phyloP scores from a whole-genome alignment of 371 early-diverging fungal species.

The Coemansia sp. region DNA sequence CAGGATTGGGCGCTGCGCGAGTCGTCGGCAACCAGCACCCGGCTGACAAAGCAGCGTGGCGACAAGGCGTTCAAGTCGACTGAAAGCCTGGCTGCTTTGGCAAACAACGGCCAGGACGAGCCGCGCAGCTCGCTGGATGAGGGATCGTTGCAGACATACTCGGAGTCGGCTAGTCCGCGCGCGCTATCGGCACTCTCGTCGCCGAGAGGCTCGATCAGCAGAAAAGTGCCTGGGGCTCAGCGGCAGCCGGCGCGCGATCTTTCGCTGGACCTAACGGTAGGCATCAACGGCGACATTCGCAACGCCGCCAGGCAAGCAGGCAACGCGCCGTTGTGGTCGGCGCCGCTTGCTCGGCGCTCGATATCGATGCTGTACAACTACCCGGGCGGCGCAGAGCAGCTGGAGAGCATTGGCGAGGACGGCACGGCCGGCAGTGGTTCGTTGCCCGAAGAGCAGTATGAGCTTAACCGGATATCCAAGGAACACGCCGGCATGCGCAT shows the following conservation, averaged over 20 bases:
- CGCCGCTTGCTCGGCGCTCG: slow-evolving; percentile 39
- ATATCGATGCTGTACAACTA: slow-evolving; percentile 35
- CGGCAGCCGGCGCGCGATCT: slow-evolving; percentile 35
- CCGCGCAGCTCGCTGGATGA: slow-evolving; percentile 44
- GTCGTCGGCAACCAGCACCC: slow-evolving; percentile 3
- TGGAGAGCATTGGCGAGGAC: slow-evolving; percentile 47
- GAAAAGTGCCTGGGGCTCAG: slow-evolving; percentile 8
- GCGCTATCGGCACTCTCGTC: slow-evolving; percentile 30
- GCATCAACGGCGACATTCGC: slow-evolving; percentile 20
- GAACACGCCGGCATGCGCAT: slow-evolving; percentile 9
- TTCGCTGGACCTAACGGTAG: slow-evolving; percentile 23
- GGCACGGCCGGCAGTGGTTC: slow-evolving; percentile 1
- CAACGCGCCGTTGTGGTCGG: slow-evolving; percentile 30
- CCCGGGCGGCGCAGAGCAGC: slow-evolving; percentile 16
- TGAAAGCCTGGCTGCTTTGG: slow-evolving; percentile 13
- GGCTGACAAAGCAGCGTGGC: slow-evolving; percentile 24
- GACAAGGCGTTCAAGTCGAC: slow-evolving; percentile 16
- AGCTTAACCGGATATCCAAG: slow-evolving; percentile 10
- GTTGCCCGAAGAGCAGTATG: slow-evolving; percentile 2
- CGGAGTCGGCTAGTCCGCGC: slow-evolving; percentile 18
- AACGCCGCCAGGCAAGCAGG: slow-evolving; percentile 21
- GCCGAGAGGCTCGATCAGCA: slow-evolving; percentile 34
- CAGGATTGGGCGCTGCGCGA: slow-evolving; percentile 38
- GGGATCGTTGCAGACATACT: slow-evolving; percentile 16
- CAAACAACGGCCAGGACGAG: slow-evolving; percentile 6